These are phyloP conservation scores for Thozetella sp. DNA, from an alignment of 495 filamentous ascomycete species.

Conservation along the genomic window DNA sequence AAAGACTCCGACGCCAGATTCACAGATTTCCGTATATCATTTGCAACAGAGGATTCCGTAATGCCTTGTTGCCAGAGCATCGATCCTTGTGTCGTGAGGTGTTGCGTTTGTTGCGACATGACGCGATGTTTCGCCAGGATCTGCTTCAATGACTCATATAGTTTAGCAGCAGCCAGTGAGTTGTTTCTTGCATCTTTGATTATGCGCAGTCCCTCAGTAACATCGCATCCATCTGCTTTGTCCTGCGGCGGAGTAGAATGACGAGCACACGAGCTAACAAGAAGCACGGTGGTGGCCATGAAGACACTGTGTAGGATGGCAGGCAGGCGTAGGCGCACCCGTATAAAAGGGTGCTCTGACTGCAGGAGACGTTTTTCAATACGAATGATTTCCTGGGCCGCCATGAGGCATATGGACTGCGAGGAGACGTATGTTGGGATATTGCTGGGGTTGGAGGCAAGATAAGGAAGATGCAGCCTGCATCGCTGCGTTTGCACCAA, in stretches of 20 bases:
- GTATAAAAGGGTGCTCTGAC: not conserved
- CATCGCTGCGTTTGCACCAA: conserved; percentile 37
- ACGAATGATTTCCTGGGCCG: not conserved
- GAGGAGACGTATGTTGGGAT: conserved; percentile 31
- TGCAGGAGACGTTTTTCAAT: not conserved
- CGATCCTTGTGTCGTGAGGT: no score
- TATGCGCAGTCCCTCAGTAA: conserved; percentile 44
- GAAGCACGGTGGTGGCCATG: conserved; percentile 45
- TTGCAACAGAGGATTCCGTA: no score
- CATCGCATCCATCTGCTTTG: conserved; percentile 22
- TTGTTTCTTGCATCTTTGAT: conserved; percentile 37
- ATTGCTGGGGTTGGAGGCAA: conserved; percentile 19
- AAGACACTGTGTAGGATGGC: conserved; percentile 47
- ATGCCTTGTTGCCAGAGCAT: no score
- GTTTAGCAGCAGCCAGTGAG: conserved; percentile 28
- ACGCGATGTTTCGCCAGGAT: conserved; percentile 25
- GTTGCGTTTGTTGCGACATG: no score
- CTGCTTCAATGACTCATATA: conserved; percentile 33
- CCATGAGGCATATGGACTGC: conserved; percentile 3
- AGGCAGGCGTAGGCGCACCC: conserved; percentile 22
- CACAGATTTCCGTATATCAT: no score
- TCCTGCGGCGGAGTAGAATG: conserved; percentile 7
- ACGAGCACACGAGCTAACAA: conserved; percentile 48
- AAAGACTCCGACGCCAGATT: no score
- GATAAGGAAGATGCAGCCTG: conserved; percentile 39